These are phyloP conservation scores for Aureobasidium sp. DNA, from an alignment of 2,329 filamentous ascomycete genomes.

Conservation along the genomic window DNA sequence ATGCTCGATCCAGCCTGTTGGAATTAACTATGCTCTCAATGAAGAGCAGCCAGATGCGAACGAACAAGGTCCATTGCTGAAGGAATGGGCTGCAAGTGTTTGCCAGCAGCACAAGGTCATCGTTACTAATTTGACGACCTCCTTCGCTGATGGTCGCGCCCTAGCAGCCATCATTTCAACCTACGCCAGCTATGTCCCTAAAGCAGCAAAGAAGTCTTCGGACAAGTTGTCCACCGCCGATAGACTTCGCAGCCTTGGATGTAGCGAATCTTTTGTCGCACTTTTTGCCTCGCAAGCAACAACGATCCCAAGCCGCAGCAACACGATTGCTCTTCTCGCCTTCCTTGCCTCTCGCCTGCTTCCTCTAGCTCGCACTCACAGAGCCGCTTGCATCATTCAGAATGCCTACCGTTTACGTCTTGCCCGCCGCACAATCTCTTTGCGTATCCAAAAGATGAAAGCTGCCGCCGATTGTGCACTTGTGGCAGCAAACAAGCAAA, in stretches of 20 bases:
- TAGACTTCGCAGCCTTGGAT: slow-evolving; percentile 31
- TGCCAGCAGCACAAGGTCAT: slow-evolving; percentile 40
- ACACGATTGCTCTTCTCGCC: slow-evolving; percentile 47
- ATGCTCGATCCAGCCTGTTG: not conserved
- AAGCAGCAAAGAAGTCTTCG: not conserved
- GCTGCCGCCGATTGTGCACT: slow-evolving; percentile 39
- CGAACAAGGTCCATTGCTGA: slow-evolving; percentile 34
- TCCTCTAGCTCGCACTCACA: slow-evolving; percentile 38
- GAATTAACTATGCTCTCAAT: not conserved
- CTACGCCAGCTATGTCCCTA: slow-evolving; percentile 40
- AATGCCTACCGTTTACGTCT: slow-evolving; percentile 36
- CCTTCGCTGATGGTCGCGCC: slow-evolving; percentile 46
- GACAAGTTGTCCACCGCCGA: slow-evolving; percentile 17
- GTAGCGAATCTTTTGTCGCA: slow-evolving; percentile 31
- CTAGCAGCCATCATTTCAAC: slow-evolving; percentile 49
- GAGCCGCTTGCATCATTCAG: slow-evolving; percentile 47
- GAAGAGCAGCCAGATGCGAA: not conserved
- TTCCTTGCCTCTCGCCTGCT: slow-evolving; percentile 53
- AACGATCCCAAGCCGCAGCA: slow-evolving; percentile 43
- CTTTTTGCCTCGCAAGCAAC: slow-evolving; percentile 30
- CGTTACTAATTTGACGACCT: slow-evolving; percentile 48
- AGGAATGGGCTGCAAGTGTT: slow-evolving; percentile 51
- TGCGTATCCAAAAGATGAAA: slow-evolving; percentile 30
- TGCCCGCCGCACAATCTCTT: slow-evolving; percentile 22
- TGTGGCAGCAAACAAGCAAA: slow-evolving; percentile 28